Evolutionary conservation across 2,329 filamentous ascomycete genomes (phyloP), one percentile per base, ranked within the genome.

Genomic region (Colletotrichum abscissum): DNA sequence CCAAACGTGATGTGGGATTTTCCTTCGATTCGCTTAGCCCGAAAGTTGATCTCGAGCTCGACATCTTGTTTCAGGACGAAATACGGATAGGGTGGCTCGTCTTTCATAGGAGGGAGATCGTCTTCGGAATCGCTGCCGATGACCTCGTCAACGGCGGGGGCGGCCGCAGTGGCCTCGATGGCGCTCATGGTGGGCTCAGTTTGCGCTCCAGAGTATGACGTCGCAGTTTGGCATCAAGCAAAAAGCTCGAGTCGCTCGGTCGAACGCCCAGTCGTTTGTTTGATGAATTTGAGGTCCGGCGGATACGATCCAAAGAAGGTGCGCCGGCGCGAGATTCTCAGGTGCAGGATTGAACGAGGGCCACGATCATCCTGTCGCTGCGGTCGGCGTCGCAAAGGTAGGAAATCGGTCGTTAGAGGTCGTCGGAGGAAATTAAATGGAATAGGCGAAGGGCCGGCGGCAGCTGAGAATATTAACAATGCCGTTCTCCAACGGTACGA

Each of bases 31-130:
- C 88, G 89, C 82, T 92, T 92, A 67, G 90, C 90, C 76, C 90
- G 88, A 81, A 99, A 97, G 84, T 97, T 94, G 80, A 99, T 88
- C 78, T 98, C 95, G 73, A 99, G 87, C 78, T 95, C 92, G 63
- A 99, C 92, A 81, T 94, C 94, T 84, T 98, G 96, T 83, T 95
- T 93, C 67, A 94, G 88, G 71, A 98, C 85, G 54, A 88, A 85
- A 69, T 84, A 86, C 30, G 84, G 82, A 19, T 83, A 81, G 3
- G 84, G 76, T 5, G 81, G 80, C 9, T 75, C 73, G 73, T 86
- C 84, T 63, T 82, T 76, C 38, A 81, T 76, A 6, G 81, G 81
- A 11, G 79, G 78, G 6, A 82, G 70, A 57, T 78, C 79, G 64
- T 82, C 81, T 24, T 81, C 78, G 35, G 78, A 73, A 46, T 75